Percentiles rank a stretch among this genome's conserved stretches.
phyloP scores from a whole-genome alignment of 2,329 filamentous ascomycete genomes.

The Aspergillus puulaauensis region DNA sequence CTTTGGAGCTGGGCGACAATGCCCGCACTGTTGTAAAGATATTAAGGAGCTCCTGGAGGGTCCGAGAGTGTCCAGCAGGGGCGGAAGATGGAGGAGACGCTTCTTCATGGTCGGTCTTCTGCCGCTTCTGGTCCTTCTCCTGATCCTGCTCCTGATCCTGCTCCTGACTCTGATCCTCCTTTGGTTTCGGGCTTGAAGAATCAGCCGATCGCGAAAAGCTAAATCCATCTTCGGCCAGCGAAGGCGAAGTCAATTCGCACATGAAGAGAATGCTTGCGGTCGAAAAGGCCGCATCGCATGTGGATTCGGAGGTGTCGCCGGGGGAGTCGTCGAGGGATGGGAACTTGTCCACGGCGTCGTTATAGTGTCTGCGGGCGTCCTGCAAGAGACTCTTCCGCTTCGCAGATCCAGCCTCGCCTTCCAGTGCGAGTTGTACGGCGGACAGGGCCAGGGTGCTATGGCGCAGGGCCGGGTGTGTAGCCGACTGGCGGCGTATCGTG shows the following conservation, averaged over 20 bases:
- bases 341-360: not conserved
- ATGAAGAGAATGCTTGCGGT: slow-evolving; percentile 1
- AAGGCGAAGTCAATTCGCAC: not conserved
- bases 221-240: slow-evolving; percentile 3
- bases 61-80: not conserved
- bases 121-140: not conserved
- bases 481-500: slow-evolving; percentile 5
- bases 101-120: not conserved
- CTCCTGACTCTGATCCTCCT: not conserved
- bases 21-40: not conserved
- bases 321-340: not conserved
- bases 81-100: not conserved
- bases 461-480: not conserved
- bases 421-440: not conserved
- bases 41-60: not conserved
- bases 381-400: not conserved
- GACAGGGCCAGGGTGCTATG: slow-evolving; percentile 10
- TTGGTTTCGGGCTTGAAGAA: not conserved
- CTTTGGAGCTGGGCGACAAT: not conserved
- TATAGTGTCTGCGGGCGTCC: not conserved
- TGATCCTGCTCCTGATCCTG: not conserved
- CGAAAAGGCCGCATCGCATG: not conserved
- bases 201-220: not conserved
- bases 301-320: not conserved
- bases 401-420: not conserved